Evolutionary conservation across 2,329 filamentous ascomycete species (phyloP), one percentile per base, ranked within the genome.

Genomic region (Colletotrichum orchidophilum): DNA sequence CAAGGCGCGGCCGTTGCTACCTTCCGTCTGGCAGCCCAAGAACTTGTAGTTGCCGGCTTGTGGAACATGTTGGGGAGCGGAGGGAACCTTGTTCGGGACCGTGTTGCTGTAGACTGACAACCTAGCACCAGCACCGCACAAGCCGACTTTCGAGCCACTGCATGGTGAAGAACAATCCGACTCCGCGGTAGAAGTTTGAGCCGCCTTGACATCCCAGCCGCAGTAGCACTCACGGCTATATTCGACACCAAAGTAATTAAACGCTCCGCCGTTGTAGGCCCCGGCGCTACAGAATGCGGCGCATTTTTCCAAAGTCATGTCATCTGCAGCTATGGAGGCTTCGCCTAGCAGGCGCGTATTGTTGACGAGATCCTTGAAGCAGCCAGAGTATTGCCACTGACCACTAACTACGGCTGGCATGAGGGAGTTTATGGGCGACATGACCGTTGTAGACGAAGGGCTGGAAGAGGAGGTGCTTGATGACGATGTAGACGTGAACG

Each of bases 211-310:
- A 27, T 72, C 61, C 73, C 73, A 76, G 12, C 74, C 74, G 54
- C 74, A 76, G 69, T 57, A 75, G 46, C 73, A 75, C 53, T 76
- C 75, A 18, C 75, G 63, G 24, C 75, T 70, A 21, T 76, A 76
- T 27, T 76, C 74, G 8, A 75, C 72, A 21, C 75, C 75, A 49
- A 78, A 77, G 63, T 74, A 77, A 57, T 77, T 78, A 70, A 73
- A 78, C 0, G 66, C 66, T 1, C 68, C 58, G 61, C 67, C 70
- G 39, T 75, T 74, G 26, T 70, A 73, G 5, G 65, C 55, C 1
- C 64, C 71, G 6, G 29, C 53, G 42, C 69, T 73, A 46, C 77
- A 78, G 61, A 75, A 78, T 26, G 70, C 49, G 8, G 76, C 77
- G 39, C 77, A 78, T 2, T 66, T 54, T 35, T 75, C 74, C 3